Evolutionary conservation across 2,329 filamentous ascomycete genomes (phyloP).

Genomic region (Colletotrichum spaethianum): DNA sequence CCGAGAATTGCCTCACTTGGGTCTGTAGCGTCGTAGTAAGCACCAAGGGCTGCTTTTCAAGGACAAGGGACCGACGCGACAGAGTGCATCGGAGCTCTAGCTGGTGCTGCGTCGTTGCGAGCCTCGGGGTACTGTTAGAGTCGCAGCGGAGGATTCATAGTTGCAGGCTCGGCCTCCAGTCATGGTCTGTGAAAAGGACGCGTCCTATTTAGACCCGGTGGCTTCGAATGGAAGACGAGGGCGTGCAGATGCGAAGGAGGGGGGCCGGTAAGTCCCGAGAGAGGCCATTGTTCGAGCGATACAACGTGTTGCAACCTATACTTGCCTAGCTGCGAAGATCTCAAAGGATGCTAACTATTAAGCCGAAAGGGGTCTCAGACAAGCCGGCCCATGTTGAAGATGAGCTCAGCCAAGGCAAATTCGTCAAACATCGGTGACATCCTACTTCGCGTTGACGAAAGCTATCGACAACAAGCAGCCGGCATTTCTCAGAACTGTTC

Average conservation of each 20-base stretch:
- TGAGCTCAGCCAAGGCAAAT: conserved; percentile 9
- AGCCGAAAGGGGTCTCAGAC: conserved; percentile 12
- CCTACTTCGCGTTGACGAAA: not conserved
- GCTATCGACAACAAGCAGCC: not conserved
- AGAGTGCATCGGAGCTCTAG: conserved; percentile 9
- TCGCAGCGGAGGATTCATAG: conserved; percentile 8
- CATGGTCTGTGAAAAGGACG: not conserved
- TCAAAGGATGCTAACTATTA: not conserved
- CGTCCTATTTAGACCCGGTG: not conserved
- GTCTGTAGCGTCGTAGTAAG: conserved; percentile 15
- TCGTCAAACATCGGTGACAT: not conserved
- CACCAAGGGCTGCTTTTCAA: conserved; percentile 19
- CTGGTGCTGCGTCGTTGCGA: conserved; percentile 9
- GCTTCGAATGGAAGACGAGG: not conserved
- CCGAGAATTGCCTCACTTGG: conserved; percentile 12
- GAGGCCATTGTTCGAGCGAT: conserved; percentile 2
- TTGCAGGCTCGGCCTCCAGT: conserved; percentile 2
- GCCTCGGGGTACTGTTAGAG: not conserved
- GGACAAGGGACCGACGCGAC: conserved; percentile 20
- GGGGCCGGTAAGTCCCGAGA: not conserved
- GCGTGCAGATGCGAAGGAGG: conserved; percentile 2
- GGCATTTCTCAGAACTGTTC: not conserved
- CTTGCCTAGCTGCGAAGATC: not conserved
- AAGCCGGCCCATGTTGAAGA: not conserved
- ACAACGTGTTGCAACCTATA: conserved; percentile 13